These are phyloP conservation scores for Moniliella sp. DNA, from an alignment of 1,284 basidiomycete species.

Conservation along the genomic window DNA sequence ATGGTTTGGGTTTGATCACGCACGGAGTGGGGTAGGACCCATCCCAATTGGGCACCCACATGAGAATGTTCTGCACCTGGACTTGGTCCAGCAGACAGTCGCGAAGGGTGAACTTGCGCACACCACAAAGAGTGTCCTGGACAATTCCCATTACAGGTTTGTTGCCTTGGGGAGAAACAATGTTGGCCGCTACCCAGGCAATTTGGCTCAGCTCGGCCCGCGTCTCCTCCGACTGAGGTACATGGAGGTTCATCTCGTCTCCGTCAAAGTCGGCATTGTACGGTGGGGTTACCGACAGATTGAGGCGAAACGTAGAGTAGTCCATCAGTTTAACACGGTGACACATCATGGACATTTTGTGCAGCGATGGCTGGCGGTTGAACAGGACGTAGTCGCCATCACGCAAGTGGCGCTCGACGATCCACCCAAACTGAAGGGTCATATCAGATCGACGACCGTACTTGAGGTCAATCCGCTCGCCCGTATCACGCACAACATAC, in stretches of 20 bases:
- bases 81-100: constrained; percentile 40
- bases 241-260: constrained; percentile 91
- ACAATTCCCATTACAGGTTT: constrained; percentile 99
- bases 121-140: constrained; percentile 90
- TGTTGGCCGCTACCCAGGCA: constrained; percentile 97
- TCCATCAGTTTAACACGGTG: constrained; percentile 93
- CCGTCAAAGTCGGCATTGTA: constrained; percentile 57
- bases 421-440: constrained; percentile 92
- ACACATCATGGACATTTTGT: constrained; percentile 99
- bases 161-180: constrained; percentile 96
- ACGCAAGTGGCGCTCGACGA: constrained; percentile 88
- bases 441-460: constrained; percentile 86
- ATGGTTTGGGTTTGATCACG: constrained; percentile 82
- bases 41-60: constrained; percentile 96
- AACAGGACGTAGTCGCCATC: constrained; percentile 79
- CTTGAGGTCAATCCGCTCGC: constrained; percentile 85
- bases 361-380: constrained; percentile 90
- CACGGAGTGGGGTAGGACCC: constrained; percentile 74
- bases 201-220: constrained; percentile 90
- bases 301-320: constrained; percentile 94
- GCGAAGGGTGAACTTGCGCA: constrained; percentile 86
- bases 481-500: constrained; percentile 91
- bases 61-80: constrained; percentile 68
- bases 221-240: constrained; percentile 97
- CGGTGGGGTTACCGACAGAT: constrained; percentile 54